Conservation (phyloP, 2,329 filamentous ascomycete species). For the Penicillium sp. region DNA sequence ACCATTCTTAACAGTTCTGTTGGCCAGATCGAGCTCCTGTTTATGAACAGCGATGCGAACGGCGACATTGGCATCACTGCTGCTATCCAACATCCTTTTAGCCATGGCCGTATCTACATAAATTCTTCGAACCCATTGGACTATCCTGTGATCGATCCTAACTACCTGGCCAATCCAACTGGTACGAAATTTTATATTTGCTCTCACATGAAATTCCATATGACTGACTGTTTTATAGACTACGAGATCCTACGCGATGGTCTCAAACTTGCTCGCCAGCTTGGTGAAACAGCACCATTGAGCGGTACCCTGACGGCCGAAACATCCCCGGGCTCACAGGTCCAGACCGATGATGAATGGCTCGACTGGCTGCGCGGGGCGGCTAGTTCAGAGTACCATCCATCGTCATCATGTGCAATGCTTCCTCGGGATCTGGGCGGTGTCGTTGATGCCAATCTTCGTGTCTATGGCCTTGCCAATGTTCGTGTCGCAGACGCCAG, state of each 20-base stretch:
- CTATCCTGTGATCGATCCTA: slow-evolving; percentile 27
- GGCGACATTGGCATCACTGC: slow-evolving; percentile 26
- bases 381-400: slow-evolving; percentile 24
- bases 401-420: slow-evolving; percentile 26
- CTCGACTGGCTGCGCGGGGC: slow-evolving; percentile 18
- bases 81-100: slow-evolving; percentile 27
- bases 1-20: slow-evolving; percentile 22
- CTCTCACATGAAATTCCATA: neutral
- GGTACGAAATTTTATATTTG: slow-evolving; percentile 16
- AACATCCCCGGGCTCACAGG: slow-evolving; percentile 19
- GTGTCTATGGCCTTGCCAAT: slow-evolving; percentile 27
- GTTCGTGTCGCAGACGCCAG: slow-evolving; percentile 29
- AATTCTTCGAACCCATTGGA: slow-evolving; percentile 27
- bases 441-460: slow-evolving; percentile 26
- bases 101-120: slow-evolving; percentile 28
- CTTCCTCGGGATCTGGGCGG: slow-evolving; percentile 23
- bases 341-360: slow-evolving; percentile 24
- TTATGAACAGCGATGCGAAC: slow-evolving; percentile 27
- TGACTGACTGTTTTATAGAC: slow-evolving; percentile 18
- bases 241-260: slow-evolving; percentile 23
- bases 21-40: slow-evolving; percentile 25
- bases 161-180: slow-evolving; percentile 23
- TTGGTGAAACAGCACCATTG: slow-evolving; percentile 22
- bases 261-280: slow-evolving; percentile 23
- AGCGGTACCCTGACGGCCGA: slow-evolving; percentile 20